Evolutionary conservation across 2,329 filamentous ascomycete genomes (phyloP), one percentile per base, ranked within the genome.

Genomic region (Dactylellina drechsleri): DNA sequence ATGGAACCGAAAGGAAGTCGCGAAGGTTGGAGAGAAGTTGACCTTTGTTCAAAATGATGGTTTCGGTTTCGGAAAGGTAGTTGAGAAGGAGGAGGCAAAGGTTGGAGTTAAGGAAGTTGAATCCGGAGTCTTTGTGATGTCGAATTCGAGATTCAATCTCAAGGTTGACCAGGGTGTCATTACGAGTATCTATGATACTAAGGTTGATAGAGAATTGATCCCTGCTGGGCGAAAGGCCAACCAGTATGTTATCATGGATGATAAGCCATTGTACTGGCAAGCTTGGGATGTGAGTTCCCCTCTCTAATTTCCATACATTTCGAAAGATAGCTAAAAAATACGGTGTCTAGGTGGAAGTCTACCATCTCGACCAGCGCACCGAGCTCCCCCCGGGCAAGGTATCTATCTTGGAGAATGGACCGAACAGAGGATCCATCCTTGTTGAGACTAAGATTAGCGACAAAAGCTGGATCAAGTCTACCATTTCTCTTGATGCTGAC

Each of bases 311-410:
- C 23, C 23, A 97, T 23, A 93, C 93, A n/a, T 1, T 49, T 43
- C 10, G 13, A 43, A 4, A 36, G 26, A 16, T 15, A 1, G 13
- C 56, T 68, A 47, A 68, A 36, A 31, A 92, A 97, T 83, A 93
- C 93, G 1, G 97, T 47, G 10, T 13, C 93, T 94, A 99, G 81
- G 94, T 98, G 4, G 95, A 99, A 82, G 93, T 98, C 28, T 99
- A 90, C 83, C 95, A 99, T 80, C 87, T 98, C 26, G 89, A 96
- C 66, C 95, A 93, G 1, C 89, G 93, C 67, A 87, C 91, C 81
- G 91, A 94, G 81, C 85, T 99, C 13, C 81, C 86, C 4, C 87
- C 89, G 16, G 86, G 87, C 76, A 85, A 88, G 78, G 92, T 92
- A 12, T 86, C 85, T 76, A 90, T 98, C 67, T 84, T 87, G 43